Percentiles rank a stretch among this genome's conserved stretches.
phyloP scores from a whole-genome alignment of 352 stramenopile genomes.

The Globisporangium cylindrosporum region DNA sequence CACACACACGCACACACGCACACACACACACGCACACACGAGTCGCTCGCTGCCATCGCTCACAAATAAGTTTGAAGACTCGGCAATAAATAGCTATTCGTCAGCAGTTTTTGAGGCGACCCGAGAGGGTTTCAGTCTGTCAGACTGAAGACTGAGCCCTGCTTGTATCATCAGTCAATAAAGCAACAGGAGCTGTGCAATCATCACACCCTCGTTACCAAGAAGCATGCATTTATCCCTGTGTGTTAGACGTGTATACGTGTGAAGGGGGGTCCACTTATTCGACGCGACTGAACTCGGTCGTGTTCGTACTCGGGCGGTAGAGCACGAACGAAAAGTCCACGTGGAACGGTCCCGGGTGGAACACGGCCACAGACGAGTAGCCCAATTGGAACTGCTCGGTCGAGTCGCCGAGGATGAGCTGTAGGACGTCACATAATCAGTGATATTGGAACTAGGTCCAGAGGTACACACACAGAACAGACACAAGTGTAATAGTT shows the following conservation, averaged over 20 bases:
- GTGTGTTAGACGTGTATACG: neutral
- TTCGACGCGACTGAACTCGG: constrained; percentile 83
- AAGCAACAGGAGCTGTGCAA: neutral
- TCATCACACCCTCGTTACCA: neutral
- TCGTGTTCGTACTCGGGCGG: constrained; percentile 76
- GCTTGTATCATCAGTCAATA: neutral
- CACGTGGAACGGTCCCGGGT: constrained; percentile 78
- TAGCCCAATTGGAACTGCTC: constrained; percentile 85
- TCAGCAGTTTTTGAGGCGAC: neutral
- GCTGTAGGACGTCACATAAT: constrained; percentile 10
- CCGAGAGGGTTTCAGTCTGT: neutral
- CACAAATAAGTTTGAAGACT: no score
- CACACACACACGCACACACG: no score
- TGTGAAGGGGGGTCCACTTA: constrained; percentile 13
- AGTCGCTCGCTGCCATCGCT: no score
- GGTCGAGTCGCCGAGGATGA: constrained; percentile 80
- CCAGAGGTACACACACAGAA: neutral
- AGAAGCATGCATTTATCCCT: neutral
- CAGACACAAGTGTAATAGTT: neutral
- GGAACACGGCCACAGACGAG: constrained; percentile 75
- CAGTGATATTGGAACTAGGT: neutral
- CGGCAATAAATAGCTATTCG: no score
- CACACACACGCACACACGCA: no score
- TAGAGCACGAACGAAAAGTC: constrained; percentile 88
- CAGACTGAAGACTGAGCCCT: neutral